phyloP scores from a whole-genome alignment of 2,329 filamentous ascomycete species.

The Sordariomycetes sp. region DNA sequence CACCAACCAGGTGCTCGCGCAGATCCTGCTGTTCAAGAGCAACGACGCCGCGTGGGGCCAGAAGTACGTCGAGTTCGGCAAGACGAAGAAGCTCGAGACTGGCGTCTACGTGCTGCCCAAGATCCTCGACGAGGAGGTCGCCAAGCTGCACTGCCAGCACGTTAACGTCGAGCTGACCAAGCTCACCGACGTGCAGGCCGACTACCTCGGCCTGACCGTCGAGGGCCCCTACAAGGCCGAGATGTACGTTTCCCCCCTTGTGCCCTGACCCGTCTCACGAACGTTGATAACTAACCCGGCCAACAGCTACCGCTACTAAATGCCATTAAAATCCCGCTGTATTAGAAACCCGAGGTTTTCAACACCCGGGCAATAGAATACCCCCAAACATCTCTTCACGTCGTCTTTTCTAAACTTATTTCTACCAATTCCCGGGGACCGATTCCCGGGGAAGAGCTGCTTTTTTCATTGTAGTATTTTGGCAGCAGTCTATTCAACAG shows the following conservation, averaged over 20 bases:
- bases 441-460: not conserved
- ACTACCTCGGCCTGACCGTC: conserved; percentile 79
- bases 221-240: conserved; percentile 96
- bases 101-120: conserved; percentile 97
- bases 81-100: conserved; percentile 78
- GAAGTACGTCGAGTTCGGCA: conserved; percentile 95
- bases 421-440: conserved; percentile 9
- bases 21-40: conserved; percentile 97
- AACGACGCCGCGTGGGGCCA: conserved; percentile 75
- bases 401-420: conserved; percentile 10
- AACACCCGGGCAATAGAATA: conserved; percentile 9
- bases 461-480: conserved; percentile 1
- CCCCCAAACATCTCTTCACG: conserved; percentile 2
- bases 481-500: conserved; percentile 2
- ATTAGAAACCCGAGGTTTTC: conserved; percentile 1
- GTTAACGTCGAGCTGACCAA: conserved; percentile 89
- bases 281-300: not conserved
- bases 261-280: not conserved
- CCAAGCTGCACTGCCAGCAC: conserved; percentile 83
- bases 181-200: conserved; percentile 77
- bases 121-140: conserved; percentile 98
- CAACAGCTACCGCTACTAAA: conserved; percentile 35
- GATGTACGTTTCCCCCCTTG: conserved; percentile 46
- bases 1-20: conserved; percentile 99
- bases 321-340: not conserved